Conservation (phyloP, 805 yeast genomes). For the Kluyveromyces aestuarii region DNA sequence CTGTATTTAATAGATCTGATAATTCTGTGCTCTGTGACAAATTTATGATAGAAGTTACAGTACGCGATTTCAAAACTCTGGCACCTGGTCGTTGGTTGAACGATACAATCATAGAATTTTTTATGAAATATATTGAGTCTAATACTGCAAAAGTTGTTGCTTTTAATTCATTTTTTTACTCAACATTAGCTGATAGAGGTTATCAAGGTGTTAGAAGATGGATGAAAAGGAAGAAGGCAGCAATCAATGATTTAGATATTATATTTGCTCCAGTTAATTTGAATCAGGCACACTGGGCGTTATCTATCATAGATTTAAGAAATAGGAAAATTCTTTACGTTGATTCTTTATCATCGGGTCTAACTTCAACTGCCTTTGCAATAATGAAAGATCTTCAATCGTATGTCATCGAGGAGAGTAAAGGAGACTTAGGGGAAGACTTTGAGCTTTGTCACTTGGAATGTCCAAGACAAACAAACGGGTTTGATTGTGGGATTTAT, state of each 20-base stretch:
- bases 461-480: conserved; percentile 86
- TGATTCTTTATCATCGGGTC: conserved; percentile 57
- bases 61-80: conserved; percentile 63
- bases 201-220: conserved; percentile 74
- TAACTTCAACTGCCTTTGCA: conserved; percentile 26
- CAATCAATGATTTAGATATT: conserved; percentile 53
- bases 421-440: conserved; percentile 30
- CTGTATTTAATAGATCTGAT: conserved; percentile 22
- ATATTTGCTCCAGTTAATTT: conserved; percentile 83
- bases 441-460: conserved; percentile 26
- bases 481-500: conserved; percentile 93
- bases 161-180: conserved; percentile 84
- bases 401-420: conserved; percentile 63
- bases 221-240: conserved; percentile 69
- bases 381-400: conserved; percentile 41
- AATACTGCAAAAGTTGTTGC: conserved; percentile 41
- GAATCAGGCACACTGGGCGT: conserved; percentile 83
- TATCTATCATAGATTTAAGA: conserved; percentile 65
- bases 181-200: conserved; percentile 63
- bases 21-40: conserved; percentile 22
- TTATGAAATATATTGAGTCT: conserved; percentile 36
- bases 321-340: conserved; percentile 53
- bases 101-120: conserved; percentile 83
- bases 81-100: conserved; percentile 75
- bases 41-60: conserved; percentile 47